phyloP scores from a whole-genome alignment of 2,329 filamentous ascomycete species.

The Penicillium fuscoglaucum region DNA sequence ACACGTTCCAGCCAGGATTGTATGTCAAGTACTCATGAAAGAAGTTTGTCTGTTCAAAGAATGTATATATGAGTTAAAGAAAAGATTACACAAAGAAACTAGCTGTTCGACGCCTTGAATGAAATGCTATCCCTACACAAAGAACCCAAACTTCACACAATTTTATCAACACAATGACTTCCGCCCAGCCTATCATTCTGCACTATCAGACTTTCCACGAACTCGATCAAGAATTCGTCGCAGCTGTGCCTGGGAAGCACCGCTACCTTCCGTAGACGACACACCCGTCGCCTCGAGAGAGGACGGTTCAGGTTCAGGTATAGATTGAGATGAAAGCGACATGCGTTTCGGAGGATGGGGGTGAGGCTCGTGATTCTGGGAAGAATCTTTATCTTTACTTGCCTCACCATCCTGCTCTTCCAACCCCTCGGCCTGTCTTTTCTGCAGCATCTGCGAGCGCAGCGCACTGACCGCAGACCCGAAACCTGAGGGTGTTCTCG shows the following conservation, averaged over 20 bases:
- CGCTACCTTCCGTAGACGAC: slow-evolving; percentile 12
- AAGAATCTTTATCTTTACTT: neutral
- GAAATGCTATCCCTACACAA: neutral
- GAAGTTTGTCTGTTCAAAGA: neutral
- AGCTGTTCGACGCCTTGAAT: neutral
- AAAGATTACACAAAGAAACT: neutral
- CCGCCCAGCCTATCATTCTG: neutral
- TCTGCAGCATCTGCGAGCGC: slow-evolving; percentile 22
- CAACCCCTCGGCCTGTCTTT: slow-evolving; percentile 5
- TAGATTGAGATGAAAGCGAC: slow-evolving; percentile 15
- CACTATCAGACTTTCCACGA: slow-evolving; percentile 11
- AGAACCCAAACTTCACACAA: neutral
- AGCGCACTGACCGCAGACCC: slow-evolving; percentile 21
- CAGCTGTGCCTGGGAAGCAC: slow-evolving; percentile 22
- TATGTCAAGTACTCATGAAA: neutral
- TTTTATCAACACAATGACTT: neutral
- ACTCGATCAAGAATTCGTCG: slow-evolving; percentile 25
- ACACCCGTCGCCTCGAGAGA: slow-evolving; percentile 23
- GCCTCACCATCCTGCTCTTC: neutral
- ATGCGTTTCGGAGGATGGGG: slow-evolving; percentile 15
- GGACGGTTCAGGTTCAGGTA: slow-evolving; percentile 21
- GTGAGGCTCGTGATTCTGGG: slow-evolving; percentile 12
- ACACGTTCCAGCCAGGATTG: neutral
- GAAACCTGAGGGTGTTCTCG: slow-evolving; percentile 15
- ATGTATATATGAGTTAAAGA: neutral